Evolutionary conservation across 371 early-diverging fungal genomes (phyloP).

Genomic region (Nematocida minor): DNA sequence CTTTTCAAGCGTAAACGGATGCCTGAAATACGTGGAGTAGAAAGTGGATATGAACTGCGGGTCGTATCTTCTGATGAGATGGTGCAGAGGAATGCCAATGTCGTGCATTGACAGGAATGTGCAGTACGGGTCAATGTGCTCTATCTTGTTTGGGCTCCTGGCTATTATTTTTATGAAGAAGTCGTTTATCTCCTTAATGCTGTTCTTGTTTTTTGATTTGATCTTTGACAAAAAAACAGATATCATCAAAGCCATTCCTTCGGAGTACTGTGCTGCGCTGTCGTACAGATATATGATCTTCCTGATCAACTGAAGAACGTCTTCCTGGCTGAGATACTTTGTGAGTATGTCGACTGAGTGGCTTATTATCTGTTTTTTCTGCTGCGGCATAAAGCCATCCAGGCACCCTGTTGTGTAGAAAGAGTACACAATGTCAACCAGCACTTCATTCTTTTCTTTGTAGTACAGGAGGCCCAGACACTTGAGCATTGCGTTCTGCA

Average conservation of each 20-base stretch:
- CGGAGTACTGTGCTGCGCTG: slow-evolving; percentile 45
- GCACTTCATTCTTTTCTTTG: slow-evolving; percentile 28
- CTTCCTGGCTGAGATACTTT: slow-evolving; percentile 9
- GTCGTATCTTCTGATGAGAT: slow-evolving; percentile 37
- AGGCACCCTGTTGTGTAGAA: slow-evolving; percentile 29
- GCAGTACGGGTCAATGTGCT: slow-evolving; percentile 51
- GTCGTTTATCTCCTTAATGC: slow-evolving; percentile 32
- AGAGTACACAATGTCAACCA: slow-evolving; percentile 36
- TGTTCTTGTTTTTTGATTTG: background rate
- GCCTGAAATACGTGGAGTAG: slow-evolving; percentile 50
- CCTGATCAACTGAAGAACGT: background rate
- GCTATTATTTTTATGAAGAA: slow-evolving; percentile 37
- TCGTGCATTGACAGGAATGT: slow-evolving; percentile 34
- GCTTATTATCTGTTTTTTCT: slow-evolving; percentile 35
- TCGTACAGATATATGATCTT: slow-evolving; percentile 42
- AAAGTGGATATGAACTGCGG: slow-evolving; percentile 51
- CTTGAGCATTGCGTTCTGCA: slow-evolving; percentile 13
- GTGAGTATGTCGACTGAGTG: slow-evolving; percentile 16
- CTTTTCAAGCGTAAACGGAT: slow-evolving; percentile 51
- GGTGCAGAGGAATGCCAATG: slow-evolving; percentile 47
- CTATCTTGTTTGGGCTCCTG: slow-evolving; percentile 42
- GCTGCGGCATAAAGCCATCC: background rate
- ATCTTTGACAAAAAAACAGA: slow-evolving; percentile 42
- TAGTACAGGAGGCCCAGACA: slow-evolving; percentile 34
- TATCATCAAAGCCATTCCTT: slow-evolving; percentile 33